Evolutionary conservation across 345 rosid species (phyloP), one percentile per base, ranked within the genome.

Genomic region (Erodium maritimum): DNA sequence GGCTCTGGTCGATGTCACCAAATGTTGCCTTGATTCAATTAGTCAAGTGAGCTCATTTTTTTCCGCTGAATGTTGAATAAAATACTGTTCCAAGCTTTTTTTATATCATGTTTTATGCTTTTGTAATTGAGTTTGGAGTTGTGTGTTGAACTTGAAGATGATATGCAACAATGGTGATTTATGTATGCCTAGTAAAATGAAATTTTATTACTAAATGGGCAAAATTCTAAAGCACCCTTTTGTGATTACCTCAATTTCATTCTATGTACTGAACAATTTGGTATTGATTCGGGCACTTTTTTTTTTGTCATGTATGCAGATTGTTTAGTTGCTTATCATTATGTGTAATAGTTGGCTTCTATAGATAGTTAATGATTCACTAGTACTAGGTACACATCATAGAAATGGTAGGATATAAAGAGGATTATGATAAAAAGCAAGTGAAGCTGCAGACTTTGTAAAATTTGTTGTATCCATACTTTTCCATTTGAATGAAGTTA

Each of bases 1-100:
- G 90, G 90, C 88, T 67, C 22, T 79, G 74, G 73, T 76, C 60
- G 94, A 90, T 71, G 81, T 90, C 54, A 80, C 79, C 54, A 87
- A 81, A 64, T 80, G 80, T 57, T 85, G 87, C 80, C 81, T 83
- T 60, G 88, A 83, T 71, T 85, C 97, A 71, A 77, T 90, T 77
- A 58, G 67, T 61, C 86, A 80, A 67, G 97, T 90, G 66, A 87
- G 77, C 75, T n/a, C 25, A 42, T 42, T 16, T 17, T 24, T 19
- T 52, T 16, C 14, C 23, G 55, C 1, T 69, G 29, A 57, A 14
- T 56, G 20, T 22, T 48, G 21, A n/a, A 14, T 13, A 24, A 12
- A 17, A 20, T 56, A 10, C 9, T 29, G 1, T 11, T 23, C 14
- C 19, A 3, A 5, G 3, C 5, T 54, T 14, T 22, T 42, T 50